These are phyloP conservation scores for Primulina huaijiensis DNA, from an alignment of 257 asterid genomes.

Conservation along the genomic window DNA sequence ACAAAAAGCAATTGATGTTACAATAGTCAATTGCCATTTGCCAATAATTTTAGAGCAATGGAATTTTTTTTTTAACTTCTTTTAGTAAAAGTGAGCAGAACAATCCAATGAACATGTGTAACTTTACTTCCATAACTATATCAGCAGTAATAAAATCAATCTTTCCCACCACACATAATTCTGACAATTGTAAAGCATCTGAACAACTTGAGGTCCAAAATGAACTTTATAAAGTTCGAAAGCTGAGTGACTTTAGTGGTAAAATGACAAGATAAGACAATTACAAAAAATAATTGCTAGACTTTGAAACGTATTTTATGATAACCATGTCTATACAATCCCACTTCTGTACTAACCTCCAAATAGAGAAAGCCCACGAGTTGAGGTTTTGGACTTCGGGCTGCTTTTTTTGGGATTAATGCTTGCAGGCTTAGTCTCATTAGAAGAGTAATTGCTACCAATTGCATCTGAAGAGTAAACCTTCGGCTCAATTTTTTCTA, in stretches of 20 bases:
- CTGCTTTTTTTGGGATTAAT: constrained; percentile 72
- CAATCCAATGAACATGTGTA: background rate
- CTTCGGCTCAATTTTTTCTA: constrained; percentile 95
- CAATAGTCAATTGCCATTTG: constrained; percentile 7
- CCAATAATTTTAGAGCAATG: background rate
- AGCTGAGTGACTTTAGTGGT: background rate
- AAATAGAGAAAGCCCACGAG: constrained; percentile 83
- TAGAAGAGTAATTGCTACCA: constrained; percentile 49
- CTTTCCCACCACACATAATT: too few relatives aligned
- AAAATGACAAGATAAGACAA: constrained; percentile 12
- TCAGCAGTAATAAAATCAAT: too few relatives aligned
- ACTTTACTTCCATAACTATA: background rate
- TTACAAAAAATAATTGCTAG: constrained; percentile 12
- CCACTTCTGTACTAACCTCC: constrained; percentile 75
- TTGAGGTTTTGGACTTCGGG: constrained; percentile 80
- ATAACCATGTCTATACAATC: background rate
- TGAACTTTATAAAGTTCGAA: background rate
- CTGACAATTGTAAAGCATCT: too few relatives aligned
- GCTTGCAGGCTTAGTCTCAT: constrained; percentile 54
- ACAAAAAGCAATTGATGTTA: background rate
- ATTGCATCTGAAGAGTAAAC: constrained; percentile 60
- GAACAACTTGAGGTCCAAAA: too few relatives aligned
- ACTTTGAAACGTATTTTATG: background rate
- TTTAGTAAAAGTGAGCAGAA: too few relatives aligned
- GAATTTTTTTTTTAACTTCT: too few relatives aligned